phyloP scores from a whole-genome alignment of 2,329 filamentous ascomycete genomes.

The Dothistroma septosporum region DNA sequence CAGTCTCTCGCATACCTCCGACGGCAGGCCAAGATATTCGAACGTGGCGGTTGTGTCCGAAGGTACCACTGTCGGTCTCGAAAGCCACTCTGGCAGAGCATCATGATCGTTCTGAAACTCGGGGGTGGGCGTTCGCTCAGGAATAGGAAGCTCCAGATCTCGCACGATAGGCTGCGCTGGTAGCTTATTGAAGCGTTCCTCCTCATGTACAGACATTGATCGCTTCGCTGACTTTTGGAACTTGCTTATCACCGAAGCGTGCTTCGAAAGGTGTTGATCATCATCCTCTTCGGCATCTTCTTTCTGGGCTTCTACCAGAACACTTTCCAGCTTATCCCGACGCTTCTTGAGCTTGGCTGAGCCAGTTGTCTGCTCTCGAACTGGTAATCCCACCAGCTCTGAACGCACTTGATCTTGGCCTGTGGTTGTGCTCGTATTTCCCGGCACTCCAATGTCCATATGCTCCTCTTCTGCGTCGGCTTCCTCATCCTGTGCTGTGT shows the following conservation, averaged over 20 bases:
- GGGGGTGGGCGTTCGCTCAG: conserved; percentile 6
- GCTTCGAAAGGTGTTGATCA: conserved; percentile 30
- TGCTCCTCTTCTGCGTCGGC: not conserved
- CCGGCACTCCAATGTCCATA: not conserved
- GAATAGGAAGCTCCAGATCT: conserved; percentile 58
- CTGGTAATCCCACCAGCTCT: not conserved
- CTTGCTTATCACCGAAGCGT: conserved; percentile 41
- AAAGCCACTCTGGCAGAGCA: conserved; percentile 76
- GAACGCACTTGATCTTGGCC: not conserved
- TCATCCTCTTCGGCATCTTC: conserved; percentile 31
- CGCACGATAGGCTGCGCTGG: conserved; percentile 25
- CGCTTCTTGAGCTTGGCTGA: conserved; percentile 33
- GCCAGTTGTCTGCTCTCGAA: not conserved
- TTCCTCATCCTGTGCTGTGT: not conserved
- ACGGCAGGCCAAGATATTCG: conserved; percentile 57
- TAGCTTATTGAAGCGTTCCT: conserved; percentile 19
- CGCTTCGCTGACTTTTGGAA: conserved; percentile 38
- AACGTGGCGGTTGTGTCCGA: conserved; percentile 61
- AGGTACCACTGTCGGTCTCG: conserved; percentile 66
- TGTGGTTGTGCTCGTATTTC: no score
- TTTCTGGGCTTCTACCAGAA: conserved; percentile 23
- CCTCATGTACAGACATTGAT: conserved; percentile 10
- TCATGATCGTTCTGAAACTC: conserved; percentile 57
- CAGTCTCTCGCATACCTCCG: conserved; percentile 59
- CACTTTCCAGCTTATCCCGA: conserved; percentile 40